phyloP scores from a whole-genome alignment of 495 filamentous ascomycete genomes.

The Penicillium riverlandense region DNA sequence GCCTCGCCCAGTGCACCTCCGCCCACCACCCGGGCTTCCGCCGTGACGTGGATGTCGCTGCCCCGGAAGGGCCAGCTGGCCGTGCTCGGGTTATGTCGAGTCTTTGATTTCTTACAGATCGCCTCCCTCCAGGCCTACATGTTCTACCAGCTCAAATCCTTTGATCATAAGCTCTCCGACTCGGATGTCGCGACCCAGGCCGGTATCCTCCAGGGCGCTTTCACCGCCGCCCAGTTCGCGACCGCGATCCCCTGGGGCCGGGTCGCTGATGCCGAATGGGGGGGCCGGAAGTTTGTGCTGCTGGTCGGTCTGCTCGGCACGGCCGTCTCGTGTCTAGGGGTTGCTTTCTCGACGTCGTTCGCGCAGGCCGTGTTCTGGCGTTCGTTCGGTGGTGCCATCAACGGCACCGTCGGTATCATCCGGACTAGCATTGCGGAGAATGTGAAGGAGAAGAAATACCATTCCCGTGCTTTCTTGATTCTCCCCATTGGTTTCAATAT shows the following conservation, averaged over 20 bases:
- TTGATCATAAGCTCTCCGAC: conserved; percentile 55
- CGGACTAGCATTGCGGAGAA: conserved; percentile 79
- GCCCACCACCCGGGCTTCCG: conserved; percentile 15
- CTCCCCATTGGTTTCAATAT: conserved; percentile 75
- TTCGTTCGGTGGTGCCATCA: conserved; percentile 66
- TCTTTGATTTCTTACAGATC: conserved; percentile 49
- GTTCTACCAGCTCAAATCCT: conserved; percentile 72
- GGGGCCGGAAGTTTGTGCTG: conserved; percentile 70
- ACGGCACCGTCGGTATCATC: conserved; percentile 77
- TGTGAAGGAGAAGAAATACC: conserved; percentile 63
- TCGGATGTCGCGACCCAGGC: conserved; percentile 69
- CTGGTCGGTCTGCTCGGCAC: conserved; percentile 70
- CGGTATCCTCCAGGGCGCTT: conserved; percentile 70
- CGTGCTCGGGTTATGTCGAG: conserved; percentile 63
- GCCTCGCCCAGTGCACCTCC: conserved; percentile 6
- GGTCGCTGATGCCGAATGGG: conserved; percentile 60
- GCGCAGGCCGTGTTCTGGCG: conserved; percentile 67
- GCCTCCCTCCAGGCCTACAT: conserved; percentile 59
- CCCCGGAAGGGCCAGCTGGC: conserved; percentile 69
- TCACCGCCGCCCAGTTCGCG: conserved; percentile 76
- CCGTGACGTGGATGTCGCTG: conserved; percentile 60
- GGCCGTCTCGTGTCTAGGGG: conserved; percentile 65
- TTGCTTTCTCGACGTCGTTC: conserved; percentile 70
- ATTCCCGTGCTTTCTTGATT: conserved; percentile 60
- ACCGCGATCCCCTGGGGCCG: conserved; percentile 84